Percentiles rank a stretch among this genome's conserved stretches.
Evolutionary conservation across 2,329 filamentous ascomycete species (phyloP).

Genomic region (Penicillium sumatraense): DNA sequence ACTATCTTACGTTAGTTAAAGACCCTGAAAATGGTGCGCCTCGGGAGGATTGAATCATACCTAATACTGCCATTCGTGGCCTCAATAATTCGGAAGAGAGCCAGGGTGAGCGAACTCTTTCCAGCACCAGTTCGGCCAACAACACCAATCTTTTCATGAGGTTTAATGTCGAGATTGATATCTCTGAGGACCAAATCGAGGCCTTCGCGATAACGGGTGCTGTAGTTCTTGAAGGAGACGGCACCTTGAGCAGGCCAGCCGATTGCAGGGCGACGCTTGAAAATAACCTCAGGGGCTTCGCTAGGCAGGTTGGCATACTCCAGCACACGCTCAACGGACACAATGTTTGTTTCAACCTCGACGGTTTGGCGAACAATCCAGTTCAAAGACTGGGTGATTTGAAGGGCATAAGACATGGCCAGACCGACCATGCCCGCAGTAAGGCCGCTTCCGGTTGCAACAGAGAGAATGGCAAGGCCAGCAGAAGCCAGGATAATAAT

Average conservation of each 20-base stretch:
- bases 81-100: slow-evolving; percentile 95
- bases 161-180: slow-evolving; percentile 88
- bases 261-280: slow-evolving; percentile 81
- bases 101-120: slow-evolving; percentile 90
- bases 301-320: slow-evolving; percentile 91
- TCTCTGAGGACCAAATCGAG: slow-evolving; percentile 93
- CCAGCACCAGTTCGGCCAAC: slow-evolving; percentile 95
- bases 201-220: slow-evolving; percentile 86
- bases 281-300: slow-evolving; percentile 92
- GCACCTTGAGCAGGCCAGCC: slow-evolving; percentile 91
- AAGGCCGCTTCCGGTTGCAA: slow-evolving; percentile 68
- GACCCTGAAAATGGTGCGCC: background rate
- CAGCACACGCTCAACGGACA: slow-evolving; percentile 94
- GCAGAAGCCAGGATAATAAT: slow-evolving; percentile 90
- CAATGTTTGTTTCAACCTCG: slow-evolving; percentile 99
- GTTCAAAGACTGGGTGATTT: slow-evolving; percentile 96
- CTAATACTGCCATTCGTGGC: slow-evolving; percentile 76
- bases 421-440: slow-evolving; percentile 82
- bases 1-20: slow-evolving; percentile 45
- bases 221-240: slow-evolving; percentile 91
- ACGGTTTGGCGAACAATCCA: slow-evolving; percentile 99
- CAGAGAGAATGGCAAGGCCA: slow-evolving; percentile 78
- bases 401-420: slow-evolving; percentile 94
- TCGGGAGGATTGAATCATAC: slow-evolving; percentile 31
- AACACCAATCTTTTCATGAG: slow-evolving; percentile 96